A percentile compares a stretch with the other conserved stretches of the same genome.
Conservation (phyloP, 805 yeast genomes). For the Lachancea cidri region DNA sequence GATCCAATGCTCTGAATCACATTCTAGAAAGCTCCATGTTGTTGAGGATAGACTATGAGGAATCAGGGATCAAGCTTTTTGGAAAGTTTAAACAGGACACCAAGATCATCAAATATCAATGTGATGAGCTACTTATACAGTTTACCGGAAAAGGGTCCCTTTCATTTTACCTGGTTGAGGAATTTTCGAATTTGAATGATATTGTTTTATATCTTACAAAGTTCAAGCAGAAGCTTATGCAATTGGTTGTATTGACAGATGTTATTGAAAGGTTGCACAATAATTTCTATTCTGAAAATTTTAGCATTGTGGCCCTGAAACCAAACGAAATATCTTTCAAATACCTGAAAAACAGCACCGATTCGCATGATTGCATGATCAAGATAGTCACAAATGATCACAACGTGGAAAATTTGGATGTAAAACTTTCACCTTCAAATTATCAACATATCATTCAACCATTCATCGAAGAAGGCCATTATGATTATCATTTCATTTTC, state of each 20-base stretch:
- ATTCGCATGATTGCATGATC: conserved; percentile 31
- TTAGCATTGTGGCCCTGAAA: conserved; percentile 28
- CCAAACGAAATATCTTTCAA: conserved; percentile 34
- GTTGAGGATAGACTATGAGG: conserved; percentile 28
- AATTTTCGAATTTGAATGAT: conserved; percentile 22
- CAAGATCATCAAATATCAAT: conserved; percentile 27
- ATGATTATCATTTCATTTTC: conserved; percentile 32
- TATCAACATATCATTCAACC: conserved; percentile 33
- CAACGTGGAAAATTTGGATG: conserved; percentile 26
- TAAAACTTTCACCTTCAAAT: conserved; percentile 27
- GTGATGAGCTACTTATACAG: conserved; percentile 27
- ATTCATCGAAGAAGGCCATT: conserved; percentile 24
- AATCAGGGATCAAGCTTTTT: conserved; percentile 26
- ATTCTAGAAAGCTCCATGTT: conserved; percentile 30
- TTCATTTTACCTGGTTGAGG: conserved; percentile 27
- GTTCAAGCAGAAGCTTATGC: conserved; percentile 31
- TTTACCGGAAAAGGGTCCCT: conserved; percentile 24
- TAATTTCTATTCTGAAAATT: conserved; percentile 30
- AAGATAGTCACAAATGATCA: conserved; percentile 27
- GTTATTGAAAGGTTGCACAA: conserved; percentile 32
- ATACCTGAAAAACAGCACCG: conserved; percentile 24
- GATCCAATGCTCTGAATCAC: conserved; percentile 24
- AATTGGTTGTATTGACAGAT: conserved; percentile 30
- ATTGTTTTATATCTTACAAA: conserved; percentile 24
- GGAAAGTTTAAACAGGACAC: conserved; percentile 31